These are phyloP conservation scores for Fusarium ramigenum DNA, from an alignment of 2,329 filamentous ascomycete genomes.

Conservation along the genomic window DNA sequence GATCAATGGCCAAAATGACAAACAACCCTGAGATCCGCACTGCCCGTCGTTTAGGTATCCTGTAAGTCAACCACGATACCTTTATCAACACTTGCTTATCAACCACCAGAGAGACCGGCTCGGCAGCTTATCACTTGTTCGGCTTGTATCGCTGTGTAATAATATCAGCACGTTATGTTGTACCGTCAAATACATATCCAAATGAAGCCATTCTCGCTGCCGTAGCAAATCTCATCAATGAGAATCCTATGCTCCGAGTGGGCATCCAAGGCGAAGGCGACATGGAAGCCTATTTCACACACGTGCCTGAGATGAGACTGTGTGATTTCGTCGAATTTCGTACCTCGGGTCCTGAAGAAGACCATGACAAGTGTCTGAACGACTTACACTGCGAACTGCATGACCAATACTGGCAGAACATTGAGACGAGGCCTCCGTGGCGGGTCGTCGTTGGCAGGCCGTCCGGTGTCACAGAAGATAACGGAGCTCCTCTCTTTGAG, in stretches of 20 bases:
- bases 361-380: constrained; percentile 47
- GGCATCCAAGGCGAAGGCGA: constrained; percentile 58
- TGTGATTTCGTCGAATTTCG: constrained; percentile 53
- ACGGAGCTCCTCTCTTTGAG: constrained; percentile 34
- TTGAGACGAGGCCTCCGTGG: constrained; percentile 57
- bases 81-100: neutral
- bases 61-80: constrained; percentile 31
- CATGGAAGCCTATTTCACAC: constrained; percentile 55
- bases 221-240: constrained; percentile 51
- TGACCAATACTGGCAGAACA: constrained; percentile 52
- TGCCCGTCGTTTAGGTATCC: constrained; percentile 40
- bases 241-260: constrained; percentile 59
- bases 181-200: neutral
- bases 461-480: neutral
- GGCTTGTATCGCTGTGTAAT: constrained; percentile 59
- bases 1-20: constrained; percentile 3
- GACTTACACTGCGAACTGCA: constrained; percentile 52
- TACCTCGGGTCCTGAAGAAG: constrained; percentile 29
- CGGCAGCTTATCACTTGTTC: constrained; percentile 56
- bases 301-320: constrained; percentile 55
- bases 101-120: constrained; percentile 54
- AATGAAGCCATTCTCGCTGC: constrained; percentile 48
- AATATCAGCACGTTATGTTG: constrained; percentile 56
- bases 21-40: neutral
- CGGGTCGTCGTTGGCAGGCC: constrained; percentile 52